phyloP scores from a whole-genome alignment of 805 yeast species.

The Starmerella roubikii region DNA sequence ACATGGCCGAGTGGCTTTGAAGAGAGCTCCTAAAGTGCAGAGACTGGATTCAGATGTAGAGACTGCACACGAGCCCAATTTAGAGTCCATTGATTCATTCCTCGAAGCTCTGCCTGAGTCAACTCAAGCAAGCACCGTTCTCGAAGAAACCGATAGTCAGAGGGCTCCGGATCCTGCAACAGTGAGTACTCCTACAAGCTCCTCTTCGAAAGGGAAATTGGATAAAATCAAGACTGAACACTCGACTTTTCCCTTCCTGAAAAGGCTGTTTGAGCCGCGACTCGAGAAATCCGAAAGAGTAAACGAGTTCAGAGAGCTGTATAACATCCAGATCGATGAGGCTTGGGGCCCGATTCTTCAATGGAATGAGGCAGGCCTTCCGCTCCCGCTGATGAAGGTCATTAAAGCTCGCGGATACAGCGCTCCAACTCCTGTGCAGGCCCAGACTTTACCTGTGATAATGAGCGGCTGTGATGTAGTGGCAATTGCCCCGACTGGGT shows the following conservation, averaged over 20 bases:
- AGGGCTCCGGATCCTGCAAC: too few species aligned
- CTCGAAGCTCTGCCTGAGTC: not conserved
- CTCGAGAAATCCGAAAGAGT: not conserved
- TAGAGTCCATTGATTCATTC: not conserved
- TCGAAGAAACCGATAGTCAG: too few species aligned
- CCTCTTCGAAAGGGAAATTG: conserved; percentile 1
- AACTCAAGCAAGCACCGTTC: not conserved
- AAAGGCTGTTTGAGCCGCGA: conserved; percentile 1
- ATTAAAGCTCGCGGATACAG: conserved; percentile 41
- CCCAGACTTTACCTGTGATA: conserved; percentile 79
- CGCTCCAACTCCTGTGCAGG: conserved; percentile 75
- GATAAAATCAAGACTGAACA: conserved; percentile 1
- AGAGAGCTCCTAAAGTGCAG: too few species aligned
- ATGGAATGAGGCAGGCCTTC: conserved; percentile 76
- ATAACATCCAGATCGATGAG: not conserved
- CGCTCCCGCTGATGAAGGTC: conserved; percentile 40
- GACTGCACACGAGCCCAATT: too few species aligned
- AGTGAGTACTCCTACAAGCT: not conserved
- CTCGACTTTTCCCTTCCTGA: conserved; percentile 2
- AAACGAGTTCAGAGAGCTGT: not conserved
- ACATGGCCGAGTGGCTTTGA: not conserved
- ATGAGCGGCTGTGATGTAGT: conserved; percentile 84
- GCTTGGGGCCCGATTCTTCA: conserved; percentile 41
- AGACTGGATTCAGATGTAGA: too few species aligned
- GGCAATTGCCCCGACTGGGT: conserved; percentile 92